These are phyloP conservation scores for Aspergillus sp. DNA, from an alignment of 2,329 filamentous ascomycete species.

Conservation along the genomic window DNA sequence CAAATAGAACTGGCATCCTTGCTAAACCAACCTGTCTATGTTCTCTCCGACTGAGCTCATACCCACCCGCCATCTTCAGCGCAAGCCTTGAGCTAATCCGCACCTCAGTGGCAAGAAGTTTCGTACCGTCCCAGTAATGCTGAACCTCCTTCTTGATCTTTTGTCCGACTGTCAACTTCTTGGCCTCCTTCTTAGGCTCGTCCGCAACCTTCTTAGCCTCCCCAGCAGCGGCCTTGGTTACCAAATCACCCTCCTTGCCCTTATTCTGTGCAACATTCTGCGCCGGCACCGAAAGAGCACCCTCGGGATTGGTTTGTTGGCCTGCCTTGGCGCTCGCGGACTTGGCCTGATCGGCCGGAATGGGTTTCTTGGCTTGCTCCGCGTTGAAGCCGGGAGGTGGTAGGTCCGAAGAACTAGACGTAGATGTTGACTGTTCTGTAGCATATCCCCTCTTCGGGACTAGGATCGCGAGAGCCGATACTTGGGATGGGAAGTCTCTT, in stretches of 20 bases:
- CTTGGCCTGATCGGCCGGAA: constrained; percentile 56
- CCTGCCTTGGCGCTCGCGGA: constrained; percentile 32
- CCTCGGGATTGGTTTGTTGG: constrained; percentile 38
- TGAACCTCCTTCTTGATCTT: constrained; percentile 91
- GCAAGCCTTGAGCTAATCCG: constrained; percentile 88
- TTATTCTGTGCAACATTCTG: constrained; percentile 50
- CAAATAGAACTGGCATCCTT: background rate
- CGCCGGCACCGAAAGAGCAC: constrained; percentile 41
- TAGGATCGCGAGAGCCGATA: constrained; percentile 59
- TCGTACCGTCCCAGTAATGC: constrained; percentile 99
- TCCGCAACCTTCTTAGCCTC: constrained; percentile 61
- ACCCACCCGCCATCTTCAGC: constrained; percentile 95
- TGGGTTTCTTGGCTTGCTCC: constrained; percentile 83
- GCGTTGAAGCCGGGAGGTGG: constrained; percentile 89
- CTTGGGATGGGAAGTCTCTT: constrained; percentile 47
- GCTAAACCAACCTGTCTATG: constrained; percentile 66
- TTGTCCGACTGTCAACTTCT: constrained; percentile 85
- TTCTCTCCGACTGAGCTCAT: constrained; percentile 92
- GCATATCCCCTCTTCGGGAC: constrained; percentile 53
- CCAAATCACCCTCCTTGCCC: constrained; percentile 60
- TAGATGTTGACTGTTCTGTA: constrained; percentile 57
- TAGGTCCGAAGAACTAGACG: constrained; percentile 47
- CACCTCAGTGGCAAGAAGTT: constrained; percentile 87
- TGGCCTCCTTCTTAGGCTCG: constrained; percentile 64
- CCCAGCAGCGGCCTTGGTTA: constrained; percentile 56